Conservation (phyloP, 2,329 filamentous ascomycete genomes). For the Truncatella angustata region DNA sequence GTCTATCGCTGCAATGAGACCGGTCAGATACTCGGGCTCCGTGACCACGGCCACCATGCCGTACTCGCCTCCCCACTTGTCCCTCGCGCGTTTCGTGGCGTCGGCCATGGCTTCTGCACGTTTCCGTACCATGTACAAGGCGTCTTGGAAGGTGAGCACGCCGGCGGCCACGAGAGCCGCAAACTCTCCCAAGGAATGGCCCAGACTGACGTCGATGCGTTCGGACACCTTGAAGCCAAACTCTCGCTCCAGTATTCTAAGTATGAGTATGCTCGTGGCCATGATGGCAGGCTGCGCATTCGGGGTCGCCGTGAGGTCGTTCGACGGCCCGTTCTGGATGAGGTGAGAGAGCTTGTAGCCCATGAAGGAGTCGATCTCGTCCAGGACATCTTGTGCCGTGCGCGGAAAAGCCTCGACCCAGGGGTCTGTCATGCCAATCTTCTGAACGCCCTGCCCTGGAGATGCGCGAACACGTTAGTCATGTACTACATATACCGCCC, state of each 20-base stretch:
- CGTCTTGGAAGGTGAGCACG: conserved; percentile 75
- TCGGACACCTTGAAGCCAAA: conserved; percentile 73
- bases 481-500: too few species aligned
- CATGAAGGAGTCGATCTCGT: conserved; percentile 80
- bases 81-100: conserved; percentile 65
- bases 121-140: conserved; percentile 71
- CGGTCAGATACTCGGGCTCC: conserved; percentile 71
- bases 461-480: too few species aligned
- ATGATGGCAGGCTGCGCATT: conserved; percentile 96
- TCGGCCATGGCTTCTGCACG: conserved; percentile 82
- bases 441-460: conserved; percentile 87
- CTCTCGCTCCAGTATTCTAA: conserved; percentile 81
- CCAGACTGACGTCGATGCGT: conserved; percentile 77
- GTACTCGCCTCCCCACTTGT: conserved; percentile 73
- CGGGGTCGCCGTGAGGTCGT: conserved; percentile 73
- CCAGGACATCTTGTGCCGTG: conserved; percentile 72
- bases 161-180: conserved; percentile 84
- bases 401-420: conserved; percentile 85
- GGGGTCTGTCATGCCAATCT: conserved; percentile 80
- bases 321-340: conserved; percentile 78
- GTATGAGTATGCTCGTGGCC: conserved; percentile 87
- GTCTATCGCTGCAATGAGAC: conserved; percentile 70
- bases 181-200: conserved; percentile 92
- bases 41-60: conserved; percentile 94
- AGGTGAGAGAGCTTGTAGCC: conserved; percentile 72